phyloP scores from a whole-genome alignment of 2,329 filamentous ascomycete genomes.

The Penicillium griseofulvum region DNA sequence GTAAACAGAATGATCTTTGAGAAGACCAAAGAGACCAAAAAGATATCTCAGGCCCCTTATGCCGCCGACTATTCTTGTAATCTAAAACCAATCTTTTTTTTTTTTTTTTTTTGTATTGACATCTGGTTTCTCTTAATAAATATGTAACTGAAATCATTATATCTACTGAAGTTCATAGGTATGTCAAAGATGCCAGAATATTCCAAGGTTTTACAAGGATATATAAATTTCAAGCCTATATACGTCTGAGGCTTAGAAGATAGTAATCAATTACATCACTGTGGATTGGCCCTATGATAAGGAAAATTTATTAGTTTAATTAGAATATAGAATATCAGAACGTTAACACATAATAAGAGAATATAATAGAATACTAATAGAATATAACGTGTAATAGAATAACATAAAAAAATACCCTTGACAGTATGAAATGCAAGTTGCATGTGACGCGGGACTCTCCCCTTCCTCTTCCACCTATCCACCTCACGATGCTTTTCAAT shows the following conservation, averaged over 20 bases:
- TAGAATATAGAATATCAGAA: background rate
- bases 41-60: no score
- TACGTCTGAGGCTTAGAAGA: background rate
- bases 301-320: background rate
- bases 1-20: no score
- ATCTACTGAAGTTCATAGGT: no score
- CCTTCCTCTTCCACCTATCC: background rate
- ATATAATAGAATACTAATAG: background rate
- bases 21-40: no score
- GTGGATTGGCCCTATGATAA: background rate
- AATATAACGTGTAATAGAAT: background rate
- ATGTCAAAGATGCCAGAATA: no score
- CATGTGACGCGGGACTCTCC: background rate
- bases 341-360: background rate
- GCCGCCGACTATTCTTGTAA: no score
- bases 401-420: background rate
- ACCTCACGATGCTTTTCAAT: conserved; percentile 6
- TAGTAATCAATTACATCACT: conserved; percentile 2
- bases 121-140: no score
- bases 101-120: no score
- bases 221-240: no score
- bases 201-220: no score
- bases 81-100: no score
- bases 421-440: background rate
- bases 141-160: no score